These are phyloP conservation scores for Zangia roseola DNA, from an alignment of 768 basidiomycete genomes.

Conservation along the genomic window DNA sequence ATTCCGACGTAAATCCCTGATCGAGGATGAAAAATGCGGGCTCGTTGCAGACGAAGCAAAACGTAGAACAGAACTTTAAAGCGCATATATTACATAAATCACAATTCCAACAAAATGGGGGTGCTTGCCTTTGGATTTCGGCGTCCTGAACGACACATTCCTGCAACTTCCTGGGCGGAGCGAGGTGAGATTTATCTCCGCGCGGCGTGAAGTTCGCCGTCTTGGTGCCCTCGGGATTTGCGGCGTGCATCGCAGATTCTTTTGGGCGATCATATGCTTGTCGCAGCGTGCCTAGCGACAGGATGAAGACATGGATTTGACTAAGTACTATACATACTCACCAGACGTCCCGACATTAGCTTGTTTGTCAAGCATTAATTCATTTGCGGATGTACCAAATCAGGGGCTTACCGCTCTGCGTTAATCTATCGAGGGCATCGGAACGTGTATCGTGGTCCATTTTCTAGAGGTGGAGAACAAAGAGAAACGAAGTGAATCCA, in stretches of 20 bases:
- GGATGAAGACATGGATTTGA: conserved; percentile 1
- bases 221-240: conserved; percentile 6
- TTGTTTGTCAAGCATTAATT: not conserved
- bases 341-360: conserved; percentile 6
- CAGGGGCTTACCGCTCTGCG: conserved; percentile 30
- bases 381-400: not conserved
- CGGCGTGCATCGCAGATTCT: not conserved
- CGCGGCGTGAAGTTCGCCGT: not conserved
- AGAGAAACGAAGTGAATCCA: conserved; percentile 15
- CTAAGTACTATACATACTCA: conserved; percentile 3
- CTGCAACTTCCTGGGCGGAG: conserved; percentile 9
- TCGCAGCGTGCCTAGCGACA: conserved; percentile 10
- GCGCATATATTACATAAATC: conserved; percentile 27
- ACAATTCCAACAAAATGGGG: not conserved
- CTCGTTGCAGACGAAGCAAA: not conserved
- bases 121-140: conserved; percentile 54
- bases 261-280: conserved; percentile 7
- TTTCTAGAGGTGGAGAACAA: conserved; percentile 4
- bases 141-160: conserved; percentile 47
- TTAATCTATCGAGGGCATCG: conserved; percentile 43
- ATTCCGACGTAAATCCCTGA: conserved; percentile 60
- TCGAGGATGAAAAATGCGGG: conserved; percentile 17
- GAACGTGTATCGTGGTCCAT: conserved; percentile 36
- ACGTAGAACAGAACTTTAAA: conserved; percentile 39
- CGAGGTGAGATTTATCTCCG: conserved; percentile 6